These are phyloP conservation scores for Ephemerocybe angulata DNA, from an alignment of 768 basidiomycete genomes.

Conservation along the genomic window DNA sequence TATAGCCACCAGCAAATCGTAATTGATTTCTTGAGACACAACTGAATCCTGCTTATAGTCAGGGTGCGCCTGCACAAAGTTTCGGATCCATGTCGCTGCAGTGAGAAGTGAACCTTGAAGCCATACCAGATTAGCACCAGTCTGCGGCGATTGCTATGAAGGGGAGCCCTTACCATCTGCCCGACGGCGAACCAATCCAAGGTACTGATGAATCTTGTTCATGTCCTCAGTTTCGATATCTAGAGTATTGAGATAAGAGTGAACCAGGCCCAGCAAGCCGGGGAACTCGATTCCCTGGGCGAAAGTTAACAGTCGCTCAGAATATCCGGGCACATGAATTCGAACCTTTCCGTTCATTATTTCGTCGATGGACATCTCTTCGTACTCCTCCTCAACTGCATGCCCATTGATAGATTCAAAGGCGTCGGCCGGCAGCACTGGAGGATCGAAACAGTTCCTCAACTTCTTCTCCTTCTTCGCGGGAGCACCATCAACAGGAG, in stretches of 20 bases:
- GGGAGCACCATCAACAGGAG: conserved; percentile 26
- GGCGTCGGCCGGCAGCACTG: conserved; percentile 51
- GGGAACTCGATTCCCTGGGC: conserved; percentile 64
- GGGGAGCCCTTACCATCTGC: conserved; percentile 62
- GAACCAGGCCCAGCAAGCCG: conserved; percentile 76
- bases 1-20: conserved; percentile 83
- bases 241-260: conserved; percentile 81
- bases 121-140: not conserved
- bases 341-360: conserved; percentile 90
- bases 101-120: conserved; percentile 71
- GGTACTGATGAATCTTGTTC: conserved; percentile 65
- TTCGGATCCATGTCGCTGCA: conserved; percentile 89
- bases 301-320: not conserved
- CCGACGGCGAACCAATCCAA: conserved; percentile 73
- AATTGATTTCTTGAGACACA: conserved; percentile 88
- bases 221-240: conserved; percentile 65
- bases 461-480: conserved; percentile 58
- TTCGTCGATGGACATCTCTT: conserved; percentile 88
- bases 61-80: conserved; percentile 88
- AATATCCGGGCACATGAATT: not conserved
- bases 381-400: conserved; percentile 78
- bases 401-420: conserved; percentile 22
- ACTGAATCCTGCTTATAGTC: conserved; percentile 92
- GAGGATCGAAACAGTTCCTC: conserved; percentile 67
- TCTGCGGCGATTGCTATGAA: not conserved